These are phyloP conservation scores for Hyphopichia burtonii DNA, from an alignment of 1,139 yeast genomes.

Conservation along the genomic window DNA sequence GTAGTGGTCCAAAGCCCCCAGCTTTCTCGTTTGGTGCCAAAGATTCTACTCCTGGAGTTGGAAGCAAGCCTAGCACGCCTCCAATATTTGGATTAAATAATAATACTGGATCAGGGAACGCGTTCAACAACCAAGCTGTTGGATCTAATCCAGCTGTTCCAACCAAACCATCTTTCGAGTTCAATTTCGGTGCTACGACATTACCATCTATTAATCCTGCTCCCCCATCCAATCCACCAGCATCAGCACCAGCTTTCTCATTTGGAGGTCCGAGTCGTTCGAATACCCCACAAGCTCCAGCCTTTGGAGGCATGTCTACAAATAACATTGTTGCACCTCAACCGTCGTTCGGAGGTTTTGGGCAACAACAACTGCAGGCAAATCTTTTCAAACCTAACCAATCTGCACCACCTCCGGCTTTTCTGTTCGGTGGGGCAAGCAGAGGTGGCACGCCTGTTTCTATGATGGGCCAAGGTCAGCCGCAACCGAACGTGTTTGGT, in stretches of 20 bases:
- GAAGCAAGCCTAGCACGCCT: neutral
- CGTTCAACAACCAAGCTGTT: neutral
- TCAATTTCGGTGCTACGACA: constrained; percentile 7
- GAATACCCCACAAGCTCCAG: constrained; percentile 7
- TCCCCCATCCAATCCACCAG: neutral
- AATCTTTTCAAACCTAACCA: constrained; percentile 10
- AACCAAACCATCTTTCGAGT: constrained; percentile 2
- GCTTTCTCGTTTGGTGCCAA: constrained; percentile 9
- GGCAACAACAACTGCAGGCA: neutral
- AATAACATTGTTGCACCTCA: neutral
- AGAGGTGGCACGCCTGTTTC: neutral
- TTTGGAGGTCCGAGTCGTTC: constrained; percentile 3
- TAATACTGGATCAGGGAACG: neutral
- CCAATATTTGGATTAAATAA: neutral
- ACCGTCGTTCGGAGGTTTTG: neutral
- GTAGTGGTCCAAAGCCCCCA: constrained; percentile 3
- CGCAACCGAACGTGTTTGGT: constrained; percentile 3
- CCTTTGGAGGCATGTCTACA: constrained; percentile 5
- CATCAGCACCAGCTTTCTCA: constrained; percentile 2
- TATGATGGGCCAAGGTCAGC: neutral
- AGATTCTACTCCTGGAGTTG: neutral
- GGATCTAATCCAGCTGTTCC: neutral
- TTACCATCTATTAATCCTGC: constrained; percentile 3
- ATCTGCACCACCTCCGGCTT: constrained; percentile 16
- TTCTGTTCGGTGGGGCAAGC: constrained; percentile 16